These are phyloP conservation scores for Mycena alexandri DNA, from an alignment of 768 basidiomycete species.

Conservation along the genomic window DNA sequence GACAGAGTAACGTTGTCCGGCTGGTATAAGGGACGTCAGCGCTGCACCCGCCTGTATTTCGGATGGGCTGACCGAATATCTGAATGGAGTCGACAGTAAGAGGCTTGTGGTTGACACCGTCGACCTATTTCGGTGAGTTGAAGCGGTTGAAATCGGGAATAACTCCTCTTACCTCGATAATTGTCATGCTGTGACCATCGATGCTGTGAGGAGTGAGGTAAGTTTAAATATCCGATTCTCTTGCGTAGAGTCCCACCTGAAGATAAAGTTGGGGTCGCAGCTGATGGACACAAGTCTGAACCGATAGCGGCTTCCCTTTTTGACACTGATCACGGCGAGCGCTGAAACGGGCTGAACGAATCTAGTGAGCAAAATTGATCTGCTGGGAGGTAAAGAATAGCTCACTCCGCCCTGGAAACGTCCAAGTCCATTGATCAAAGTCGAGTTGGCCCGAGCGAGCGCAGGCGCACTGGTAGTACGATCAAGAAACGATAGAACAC, in stretches of 20 bases:
- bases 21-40: constrained; percentile 16
- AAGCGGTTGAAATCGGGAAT: too few species aligned
- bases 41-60: constrained; percentile 26
- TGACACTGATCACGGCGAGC: constrained; percentile 55
- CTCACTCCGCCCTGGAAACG: constrained; percentile 54
- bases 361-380: too few species aligned
- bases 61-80: constrained; percentile 47
- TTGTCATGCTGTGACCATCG: constrained; percentile 54
- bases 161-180: constrained; percentile 17
- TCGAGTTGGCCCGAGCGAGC: constrained; percentile 39
- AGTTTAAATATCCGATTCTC: background rate
- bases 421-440: constrained; percentile 60
- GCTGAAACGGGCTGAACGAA: constrained; percentile 42
- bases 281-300: constrained; percentile 61
- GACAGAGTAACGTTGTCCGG: constrained; percentile 60
- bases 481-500: background rate
- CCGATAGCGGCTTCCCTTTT: constrained; percentile 55
- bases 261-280: constrained; percentile 59
- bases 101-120: constrained; percentile 53
- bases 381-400: background rate
- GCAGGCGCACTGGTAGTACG: constrained; percentile 40
- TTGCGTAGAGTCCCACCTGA: constrained; percentile 41
- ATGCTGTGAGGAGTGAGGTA: constrained; percentile 51
- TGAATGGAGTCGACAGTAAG: constrained; percentile 53
- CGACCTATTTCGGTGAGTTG: constrained; percentile 28